Evolutionary conservation across 1,284 basidiomycete genomes (phyloP).

Genomic region (Leccinum laetum): DNA sequence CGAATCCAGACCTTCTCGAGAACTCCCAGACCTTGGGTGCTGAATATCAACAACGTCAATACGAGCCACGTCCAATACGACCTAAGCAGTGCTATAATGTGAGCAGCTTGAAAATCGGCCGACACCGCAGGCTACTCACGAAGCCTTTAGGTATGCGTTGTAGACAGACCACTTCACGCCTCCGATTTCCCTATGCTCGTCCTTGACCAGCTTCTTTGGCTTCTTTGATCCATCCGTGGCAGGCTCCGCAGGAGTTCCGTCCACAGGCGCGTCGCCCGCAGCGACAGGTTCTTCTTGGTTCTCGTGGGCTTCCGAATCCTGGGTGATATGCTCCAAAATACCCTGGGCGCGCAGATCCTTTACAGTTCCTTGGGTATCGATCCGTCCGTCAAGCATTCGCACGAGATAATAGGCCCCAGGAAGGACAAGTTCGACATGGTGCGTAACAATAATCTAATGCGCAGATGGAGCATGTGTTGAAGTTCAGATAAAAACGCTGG

Average conservation of each 20-base stretch:
- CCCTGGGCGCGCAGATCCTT: conserved; percentile 49
- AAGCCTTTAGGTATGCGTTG: conserved; percentile 59
- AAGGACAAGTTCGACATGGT: conserved; percentile 63
- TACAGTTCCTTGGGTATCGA: conserved; percentile 56
- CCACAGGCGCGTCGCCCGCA: conserved; percentile 16
- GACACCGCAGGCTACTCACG: conserved; percentile 33
- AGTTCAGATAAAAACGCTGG: not conserved
- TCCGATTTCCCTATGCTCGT: conserved; percentile 59
- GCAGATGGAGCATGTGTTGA: not conserved
- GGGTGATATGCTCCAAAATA: conserved; percentile 46
- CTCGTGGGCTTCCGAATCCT: conserved; percentile 31
- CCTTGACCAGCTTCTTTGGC: conserved; percentile 52
- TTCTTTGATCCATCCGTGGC: conserved; percentile 34
- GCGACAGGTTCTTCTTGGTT: conserved; percentile 22
- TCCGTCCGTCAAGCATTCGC: conserved; percentile 60
- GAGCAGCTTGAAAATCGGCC: not conserved
- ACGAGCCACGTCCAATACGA: conserved; percentile 53
- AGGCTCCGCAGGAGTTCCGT: conserved; percentile 15
- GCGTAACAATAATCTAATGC: conserved; percentile 56
- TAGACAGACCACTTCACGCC: conserved; percentile 68
- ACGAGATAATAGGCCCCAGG: conserved; percentile 58
- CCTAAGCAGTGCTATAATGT: conserved; percentile 26
- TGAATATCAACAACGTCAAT: conserved; percentile 35
- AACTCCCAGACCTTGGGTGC: conserved; percentile 38
- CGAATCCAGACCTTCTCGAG: conserved; percentile 57